phyloP scores from a whole-genome alignment of 805 yeast genomes.

The Saturnispora diversa region DNA sequence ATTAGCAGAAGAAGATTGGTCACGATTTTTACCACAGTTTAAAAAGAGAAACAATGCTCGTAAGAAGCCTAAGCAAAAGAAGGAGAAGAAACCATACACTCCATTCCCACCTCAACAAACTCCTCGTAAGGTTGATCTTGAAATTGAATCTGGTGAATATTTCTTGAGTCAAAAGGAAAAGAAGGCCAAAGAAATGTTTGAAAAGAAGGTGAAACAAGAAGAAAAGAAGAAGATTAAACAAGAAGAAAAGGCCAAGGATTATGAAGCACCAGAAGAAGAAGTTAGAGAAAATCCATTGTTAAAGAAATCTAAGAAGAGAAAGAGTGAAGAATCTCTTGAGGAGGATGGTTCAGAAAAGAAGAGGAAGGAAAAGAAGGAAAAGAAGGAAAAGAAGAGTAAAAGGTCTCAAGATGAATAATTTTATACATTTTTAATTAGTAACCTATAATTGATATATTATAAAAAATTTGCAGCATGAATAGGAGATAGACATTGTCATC shows the following conservation, averaged over 20 bases:
- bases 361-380: conserved; percentile 26
- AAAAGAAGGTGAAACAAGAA: conserved; percentile 71
- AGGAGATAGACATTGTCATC: no score
- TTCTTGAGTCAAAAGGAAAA: conserved; percentile 85
- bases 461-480: no score
- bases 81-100: conserved; percentile 72
- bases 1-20: conserved; percentile 93
- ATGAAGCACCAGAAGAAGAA: conserved; percentile 76
- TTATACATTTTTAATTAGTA: no score
- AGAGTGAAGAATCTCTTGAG: conserved; percentile 22
- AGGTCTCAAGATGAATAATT: conserved; percentile 7
- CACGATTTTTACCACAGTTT: conserved; percentile 90
- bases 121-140: conserved; percentile 95
- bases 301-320: conserved; percentile 26
- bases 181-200: conserved; percentile 58
- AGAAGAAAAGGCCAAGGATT: conserved; percentile 67
- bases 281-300: conserved; percentile 30
- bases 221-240: conserved; percentile 59
- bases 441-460: no score
- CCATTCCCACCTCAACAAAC: conserved; percentile 98
- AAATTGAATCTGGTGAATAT: conserved; percentile 97
- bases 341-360: conserved; percentile 24
- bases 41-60: conserved; percentile 95
- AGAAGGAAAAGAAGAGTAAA: conserved; percentile 23
- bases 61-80: conserved; percentile 68